Conservation (phyloP, 345 rosid species). For the Hibiscus trionum region DNA sequence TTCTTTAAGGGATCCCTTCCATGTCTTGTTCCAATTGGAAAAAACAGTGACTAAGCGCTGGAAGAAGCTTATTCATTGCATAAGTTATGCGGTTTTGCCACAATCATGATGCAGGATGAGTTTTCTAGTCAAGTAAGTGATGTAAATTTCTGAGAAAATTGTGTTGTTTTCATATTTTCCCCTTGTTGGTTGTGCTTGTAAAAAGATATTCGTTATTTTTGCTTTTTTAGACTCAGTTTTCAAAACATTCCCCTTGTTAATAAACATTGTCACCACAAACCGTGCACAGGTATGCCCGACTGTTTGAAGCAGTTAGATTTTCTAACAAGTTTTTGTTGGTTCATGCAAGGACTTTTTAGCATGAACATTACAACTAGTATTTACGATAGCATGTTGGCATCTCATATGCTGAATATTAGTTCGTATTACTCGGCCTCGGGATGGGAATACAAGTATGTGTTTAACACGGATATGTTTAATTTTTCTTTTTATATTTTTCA, state of each 20-base stretch:
- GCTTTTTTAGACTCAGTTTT: background rate
- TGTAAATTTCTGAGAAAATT: conserved; percentile 13
- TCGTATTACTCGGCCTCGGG: no score
- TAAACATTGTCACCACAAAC: background rate
- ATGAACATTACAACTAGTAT: no score
- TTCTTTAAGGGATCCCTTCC: conserved; percentile 6
- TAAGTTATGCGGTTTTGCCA: conserved; percentile 18
- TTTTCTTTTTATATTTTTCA: no score
- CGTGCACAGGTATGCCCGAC: no score
- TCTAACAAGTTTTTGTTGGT: no score
- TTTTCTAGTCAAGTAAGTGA: conserved; percentile 42
- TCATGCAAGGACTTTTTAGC: no score
- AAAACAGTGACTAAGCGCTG: conserved; percentile 12
- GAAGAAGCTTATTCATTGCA: conserved; percentile 21
- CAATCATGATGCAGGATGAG: conserved; percentile 28
- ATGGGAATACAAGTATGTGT: no score
- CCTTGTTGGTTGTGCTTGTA: conserved; percentile 6
- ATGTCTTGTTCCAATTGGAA: conserved; percentile 8
- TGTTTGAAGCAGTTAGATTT: no score
- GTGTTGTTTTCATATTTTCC: conserved; percentile 1
- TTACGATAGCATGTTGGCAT: no score
- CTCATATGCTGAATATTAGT: no score
- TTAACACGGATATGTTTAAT: no score
- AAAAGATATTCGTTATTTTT: background rate
- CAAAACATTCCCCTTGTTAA: conserved; percentile 1